Conservation (phyloP, 176 grass and related monocot species). For the maize (Zea mays) region DNA sequence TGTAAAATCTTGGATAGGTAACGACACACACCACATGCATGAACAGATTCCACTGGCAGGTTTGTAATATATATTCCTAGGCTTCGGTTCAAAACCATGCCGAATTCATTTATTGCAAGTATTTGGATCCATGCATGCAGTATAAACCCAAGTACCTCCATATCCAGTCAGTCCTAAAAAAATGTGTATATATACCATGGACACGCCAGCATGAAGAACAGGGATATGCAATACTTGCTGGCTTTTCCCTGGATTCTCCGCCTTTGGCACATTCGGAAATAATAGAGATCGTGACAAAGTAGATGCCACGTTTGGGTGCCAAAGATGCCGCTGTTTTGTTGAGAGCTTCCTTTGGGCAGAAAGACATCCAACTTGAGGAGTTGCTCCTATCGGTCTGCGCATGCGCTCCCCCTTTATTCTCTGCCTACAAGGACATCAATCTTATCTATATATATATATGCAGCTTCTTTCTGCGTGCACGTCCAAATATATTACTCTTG, state of each 20-base stretch:
- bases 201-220: constrained; percentile 18
- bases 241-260: constrained; percentile 6
- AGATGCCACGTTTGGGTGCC: constrained; percentile 29
- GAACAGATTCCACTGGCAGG: background rate
- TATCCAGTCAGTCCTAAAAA: background rate
- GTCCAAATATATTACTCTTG: background rate
- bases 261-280: constrained; percentile 21
- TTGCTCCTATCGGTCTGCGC: constrained; percentile 1
- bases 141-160: background rate
- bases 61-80: background rate
- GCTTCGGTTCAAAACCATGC: background rate
- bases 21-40: background rate
- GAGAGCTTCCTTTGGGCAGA: constrained; percentile 19
- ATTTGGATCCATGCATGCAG: background rate
- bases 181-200: background rate
- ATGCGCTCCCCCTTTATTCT: constrained; percentile 37
- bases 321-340: constrained; percentile 16
- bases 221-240: constrained; percentile 41
- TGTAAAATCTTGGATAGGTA: background rate
- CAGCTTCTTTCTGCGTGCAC: background rate
- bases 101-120: background rate
- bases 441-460: constrained; percentile 27
- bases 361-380: constrained; percentile 11
- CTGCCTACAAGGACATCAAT: constrained; percentile 28
- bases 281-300: constrained; percentile 15